A percentile compares a stretch with the other conserved stretches of the same genome.
Conservation (phyloP, 768 basidiomycete genomes). For the Dentipellis fragilis region DNA sequence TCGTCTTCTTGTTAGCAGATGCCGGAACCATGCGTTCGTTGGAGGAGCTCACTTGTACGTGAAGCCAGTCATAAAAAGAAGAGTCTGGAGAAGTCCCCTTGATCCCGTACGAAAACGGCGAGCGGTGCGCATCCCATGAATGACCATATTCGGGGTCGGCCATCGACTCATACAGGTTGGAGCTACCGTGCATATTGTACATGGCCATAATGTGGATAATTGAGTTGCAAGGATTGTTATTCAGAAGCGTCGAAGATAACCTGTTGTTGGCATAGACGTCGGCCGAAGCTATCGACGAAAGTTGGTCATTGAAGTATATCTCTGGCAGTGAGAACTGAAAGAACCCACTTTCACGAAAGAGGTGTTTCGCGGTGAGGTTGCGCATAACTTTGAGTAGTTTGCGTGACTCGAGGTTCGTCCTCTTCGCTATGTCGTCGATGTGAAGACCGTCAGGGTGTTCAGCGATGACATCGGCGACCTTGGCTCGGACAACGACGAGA, state of each 20-base stretch:
- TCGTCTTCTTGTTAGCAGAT: neutral
- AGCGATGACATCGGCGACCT: slow-evolving; percentile 20
- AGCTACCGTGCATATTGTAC: neutral
- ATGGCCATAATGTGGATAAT: neutral
- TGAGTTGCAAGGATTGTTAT: neutral
- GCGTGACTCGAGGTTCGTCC: slow-evolving; percentile 16
- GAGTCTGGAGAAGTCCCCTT: neutral
- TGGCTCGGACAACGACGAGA: slow-evolving; percentile 16
- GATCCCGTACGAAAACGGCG: slow-evolving; percentile 7
- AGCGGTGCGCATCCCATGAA: slow-evolving; percentile 15
- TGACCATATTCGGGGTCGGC: slow-evolving; percentile 17
- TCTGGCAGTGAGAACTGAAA: neutral
- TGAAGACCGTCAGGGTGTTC: slow-evolving; percentile 20
- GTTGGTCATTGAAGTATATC: neutral
- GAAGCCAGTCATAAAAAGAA: neutral
- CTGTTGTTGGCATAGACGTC: slow-evolving; percentile 25
- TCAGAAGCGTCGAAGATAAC: slow-evolving; percentile 20
- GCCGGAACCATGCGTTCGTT: neutral
- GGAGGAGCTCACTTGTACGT: neutral
- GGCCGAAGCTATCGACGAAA: neutral
- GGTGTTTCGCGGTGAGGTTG: slow-evolving; percentile 20
- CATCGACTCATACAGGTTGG: slow-evolving; percentile 17
- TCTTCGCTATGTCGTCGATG: slow-evolving; percentile 17
- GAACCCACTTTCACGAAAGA: slow-evolving; percentile 22
- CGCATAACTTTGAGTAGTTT: slow-evolving; percentile 23